phyloP scores from a whole-genome alignment of 495 filamentous ascomycete species.

The Neohortaea acidophila region DNA sequence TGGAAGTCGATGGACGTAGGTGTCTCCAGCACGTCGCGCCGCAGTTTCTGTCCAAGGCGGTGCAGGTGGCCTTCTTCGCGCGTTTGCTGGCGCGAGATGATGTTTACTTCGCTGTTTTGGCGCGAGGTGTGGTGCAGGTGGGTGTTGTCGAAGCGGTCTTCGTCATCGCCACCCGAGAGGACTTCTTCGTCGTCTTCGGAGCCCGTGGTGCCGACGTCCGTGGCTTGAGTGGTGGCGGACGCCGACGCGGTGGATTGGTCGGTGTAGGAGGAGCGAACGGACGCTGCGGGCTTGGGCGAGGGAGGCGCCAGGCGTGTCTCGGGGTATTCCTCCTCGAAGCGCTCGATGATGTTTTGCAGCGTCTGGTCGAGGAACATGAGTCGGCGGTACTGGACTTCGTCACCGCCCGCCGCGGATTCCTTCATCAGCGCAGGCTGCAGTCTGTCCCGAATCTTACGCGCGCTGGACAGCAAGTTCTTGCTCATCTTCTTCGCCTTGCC shows the following conservation, averaged over 20 bases:
- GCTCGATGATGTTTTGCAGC: constrained; percentile 74
- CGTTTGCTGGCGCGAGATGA: constrained; percentile 61
- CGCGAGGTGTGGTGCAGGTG: constrained; percentile 31
- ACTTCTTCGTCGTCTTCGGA: constrained; percentile 20
- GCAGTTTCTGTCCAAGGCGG: constrained; percentile 66
- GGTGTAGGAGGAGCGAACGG: constrained; percentile 28
- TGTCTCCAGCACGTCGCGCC: constrained; percentile 41
- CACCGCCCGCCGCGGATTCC: constrained; percentile 46
- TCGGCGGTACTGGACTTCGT: constrained; percentile 60
- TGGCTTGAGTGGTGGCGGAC: constrained; percentile 9
- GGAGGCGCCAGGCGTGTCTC: constrained; percentile 52
- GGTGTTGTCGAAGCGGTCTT: constrained; percentile 2
- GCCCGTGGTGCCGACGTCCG: constrained; percentile 10
- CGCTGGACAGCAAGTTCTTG: constrained; percentile 68
- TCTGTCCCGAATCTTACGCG: constrained; percentile 69
- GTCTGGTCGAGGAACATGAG: constrained; percentile 84
- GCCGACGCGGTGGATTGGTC: constrained; percentile 26
- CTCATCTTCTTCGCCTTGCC: constrained; percentile 82
- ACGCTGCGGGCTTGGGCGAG: constrained; percentile 8
- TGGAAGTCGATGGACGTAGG: constrained; percentile 3
- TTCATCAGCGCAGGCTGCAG: constrained; percentile 74
- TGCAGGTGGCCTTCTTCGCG: constrained; percentile 84
- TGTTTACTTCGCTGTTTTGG: constrained; percentile 61
- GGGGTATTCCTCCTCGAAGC: constrained; percentile 91
- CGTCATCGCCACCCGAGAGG: constrained; percentile 6